These are phyloP conservation scores for Cicer cuneatum DNA, from an alignment of 306 rosid species.

Conservation along the genomic window DNA sequence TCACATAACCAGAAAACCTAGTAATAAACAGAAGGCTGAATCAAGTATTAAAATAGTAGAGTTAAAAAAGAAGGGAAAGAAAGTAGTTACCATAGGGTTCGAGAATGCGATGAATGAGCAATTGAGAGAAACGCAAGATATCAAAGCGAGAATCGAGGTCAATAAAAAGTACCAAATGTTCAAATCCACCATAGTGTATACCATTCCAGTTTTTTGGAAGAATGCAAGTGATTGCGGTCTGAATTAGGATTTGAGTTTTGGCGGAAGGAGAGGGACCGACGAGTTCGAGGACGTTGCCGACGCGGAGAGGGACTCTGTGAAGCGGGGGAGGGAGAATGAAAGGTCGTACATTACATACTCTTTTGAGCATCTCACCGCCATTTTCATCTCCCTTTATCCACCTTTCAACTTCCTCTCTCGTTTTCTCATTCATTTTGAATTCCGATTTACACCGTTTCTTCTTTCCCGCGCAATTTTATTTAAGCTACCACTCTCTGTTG, in stretches of 20 bases:
- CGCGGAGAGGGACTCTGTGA: conserved; percentile 78
- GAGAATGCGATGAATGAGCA: conserved; percentile 62
- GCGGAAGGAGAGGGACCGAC: conserved; percentile 88
- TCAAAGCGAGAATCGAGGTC: conserved; percentile 87
- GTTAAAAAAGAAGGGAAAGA: neutral
- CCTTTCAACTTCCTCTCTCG: conserved; percentile 7
- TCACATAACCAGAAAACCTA: neutral
- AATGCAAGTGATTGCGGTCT: conserved; percentile 75
- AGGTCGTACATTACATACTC: conserved; percentile 64
- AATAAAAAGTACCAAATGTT: conserved; percentile 64
- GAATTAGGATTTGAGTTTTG: conserved; percentile 76
- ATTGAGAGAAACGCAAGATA: conserved; percentile 61
- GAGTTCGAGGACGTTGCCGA: conserved; percentile 82
- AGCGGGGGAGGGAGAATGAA: conserved; percentile 73
- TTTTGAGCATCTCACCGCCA: conserved; percentile 61
- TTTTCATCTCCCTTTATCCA: conserved; percentile 79
- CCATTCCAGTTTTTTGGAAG: conserved; percentile 80
- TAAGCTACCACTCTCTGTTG: neutral
- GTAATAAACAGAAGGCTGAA: neutral
- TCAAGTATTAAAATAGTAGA: neutral
- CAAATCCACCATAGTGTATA: conserved; percentile 72
- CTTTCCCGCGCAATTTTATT: conserved; percentile 23
- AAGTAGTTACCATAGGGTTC: conserved; percentile 53
- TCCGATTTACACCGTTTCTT: neutral
- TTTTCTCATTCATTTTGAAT: neutral